These are phyloP conservation scores for Hypericum perforatum DNA, from an alignment of 345 rosid genomes.

Conservation along the genomic window DNA sequence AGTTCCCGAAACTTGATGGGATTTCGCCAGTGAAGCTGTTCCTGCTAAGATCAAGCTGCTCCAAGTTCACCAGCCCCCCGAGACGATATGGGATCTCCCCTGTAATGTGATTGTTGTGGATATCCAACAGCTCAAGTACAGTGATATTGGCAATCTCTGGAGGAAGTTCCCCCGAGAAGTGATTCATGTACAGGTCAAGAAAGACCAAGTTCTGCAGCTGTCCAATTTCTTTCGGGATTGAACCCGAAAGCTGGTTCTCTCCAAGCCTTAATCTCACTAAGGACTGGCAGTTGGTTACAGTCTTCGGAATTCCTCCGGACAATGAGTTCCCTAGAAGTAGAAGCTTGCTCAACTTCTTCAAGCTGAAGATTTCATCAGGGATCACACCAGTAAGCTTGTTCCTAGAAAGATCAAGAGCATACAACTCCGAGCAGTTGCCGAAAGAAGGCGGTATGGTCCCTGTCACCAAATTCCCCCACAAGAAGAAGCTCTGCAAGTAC, in stretches of 20 bases:
- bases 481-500: slow-evolving; percentile 70
- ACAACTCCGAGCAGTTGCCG: slow-evolving; percentile 73
- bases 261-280: slow-evolving; percentile 84
- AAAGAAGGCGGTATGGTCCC: slow-evolving; percentile 79
- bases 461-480: slow-evolving; percentile 85
- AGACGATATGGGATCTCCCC: slow-evolving; percentile 72
- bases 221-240: slow-evolving; percentile 75
- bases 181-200: slow-evolving; percentile 85
- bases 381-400: slow-evolving; percentile 81
- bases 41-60: slow-evolving; percentile 92
- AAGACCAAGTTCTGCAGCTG: slow-evolving; percentile 82
- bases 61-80: slow-evolving; percentile 86
- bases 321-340: slow-evolving; percentile 85
- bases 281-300: slow-evolving; percentile 65
- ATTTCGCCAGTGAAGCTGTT: slow-evolving; percentile 72
- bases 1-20: slow-evolving; percentile 72
- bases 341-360: slow-evolving; percentile 89
- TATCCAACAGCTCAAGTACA: slow-evolving; percentile 80
- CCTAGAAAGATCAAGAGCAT: slow-evolving; percentile 73
- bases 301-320: slow-evolving; percentile 49
- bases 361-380: slow-evolving; percentile 69
- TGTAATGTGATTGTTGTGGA: slow-evolving; percentile 69
- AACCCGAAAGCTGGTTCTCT: slow-evolving; percentile 86
- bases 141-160: slow-evolving; percentile 61
- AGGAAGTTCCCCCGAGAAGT: slow-evolving; percentile 71